Evolutionary conservation across 1,284 basidiomycete species (phyloP), one percentile per base, ranked within the genome.

Genomic region (Ceratobasidium sp.): DNA sequence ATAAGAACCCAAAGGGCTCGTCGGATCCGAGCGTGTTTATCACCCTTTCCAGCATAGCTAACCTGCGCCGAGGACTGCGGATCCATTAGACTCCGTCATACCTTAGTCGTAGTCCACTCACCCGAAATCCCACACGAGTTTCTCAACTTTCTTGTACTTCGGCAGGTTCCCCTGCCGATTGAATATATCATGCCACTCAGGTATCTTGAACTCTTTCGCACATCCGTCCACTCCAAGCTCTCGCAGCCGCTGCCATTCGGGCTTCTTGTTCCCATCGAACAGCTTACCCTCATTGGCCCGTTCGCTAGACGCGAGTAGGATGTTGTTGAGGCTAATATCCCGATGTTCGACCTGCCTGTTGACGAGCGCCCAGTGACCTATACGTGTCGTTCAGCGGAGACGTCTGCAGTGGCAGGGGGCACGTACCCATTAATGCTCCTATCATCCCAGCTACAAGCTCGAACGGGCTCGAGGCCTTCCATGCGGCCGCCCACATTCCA

Each of bases 391-490:
- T 38, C 35, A 38, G 35, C 6, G 21, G 11, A 41, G 23, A 26
- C 11, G n/a, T 58, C 26, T 13, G 7, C 35, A 5, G 11, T 11
- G 35, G 35, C 6, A 38, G 4, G 35, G 4, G 35, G 4, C 35
- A 21, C 55, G n/a, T 38, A 58, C 55, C 35, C 55, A 58, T 58
- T 11, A 58, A 13, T 38, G 55, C 55, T 6, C 35, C 55, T 2
- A 58, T 23, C 4, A 58, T 21, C 35, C n/a, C 55, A 8, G 55
- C 55, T n/a, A n/a, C 41, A 38, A 58, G 55, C 55, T 58, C 55
- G 7, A 14, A 41, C 13, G 35, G 8, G 55, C 23, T 23, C n/a
- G n/a, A 38, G 1, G 55, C 55, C 16, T n/a, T 58, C 8, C n/a
- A 21, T 38, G 55, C 35, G 55, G 55, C 14, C 55, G 32, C 13